Evolutionary conservation across 306 rosid species (phyloP).

Genomic region (Pyrus betulifolia): DNA sequence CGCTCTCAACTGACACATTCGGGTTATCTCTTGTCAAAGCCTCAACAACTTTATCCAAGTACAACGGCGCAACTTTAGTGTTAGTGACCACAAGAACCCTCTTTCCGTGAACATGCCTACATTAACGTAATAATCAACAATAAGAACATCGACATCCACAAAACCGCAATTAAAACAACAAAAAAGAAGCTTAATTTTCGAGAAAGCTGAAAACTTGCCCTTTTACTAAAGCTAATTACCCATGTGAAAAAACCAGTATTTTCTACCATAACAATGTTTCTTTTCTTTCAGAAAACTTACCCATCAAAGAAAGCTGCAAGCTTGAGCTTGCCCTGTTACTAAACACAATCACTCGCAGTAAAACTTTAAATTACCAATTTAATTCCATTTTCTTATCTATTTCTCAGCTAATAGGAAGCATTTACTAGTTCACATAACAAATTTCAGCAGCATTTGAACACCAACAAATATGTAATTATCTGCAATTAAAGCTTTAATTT

Average conservation of each 20-base stretch:
- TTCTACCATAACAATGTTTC: neutral
- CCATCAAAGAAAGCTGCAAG: neutral
- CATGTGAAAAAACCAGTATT: neutral
- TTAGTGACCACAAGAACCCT: conserved; percentile 89
- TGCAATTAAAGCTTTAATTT: neutral
- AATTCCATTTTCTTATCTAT: neutral
- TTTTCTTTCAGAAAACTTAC: neutral
- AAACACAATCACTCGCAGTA: neutral
- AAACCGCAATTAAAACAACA: neutral
- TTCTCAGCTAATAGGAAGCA: neutral
- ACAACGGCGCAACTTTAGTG: conserved; percentile 63
- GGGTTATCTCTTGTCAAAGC: conserved; percentile 79
- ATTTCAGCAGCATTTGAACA: neutral
- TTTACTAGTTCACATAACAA: neutral
- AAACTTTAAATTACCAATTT: neutral
- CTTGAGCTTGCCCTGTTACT: neutral
- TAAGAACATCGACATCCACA: neutral
- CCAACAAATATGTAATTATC: neutral
- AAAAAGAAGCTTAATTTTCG: neutral
- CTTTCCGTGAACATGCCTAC: conserved; percentile 94
- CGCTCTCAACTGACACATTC: conserved; percentile 71
- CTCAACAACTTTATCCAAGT: conserved; percentile 65
- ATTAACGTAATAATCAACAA: conserved; percentile 5
- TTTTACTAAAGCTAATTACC: neutral
- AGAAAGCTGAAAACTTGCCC: neutral